Conservation (phyloP, 257 asterid species). For the Rauvolfia tetraphylla region DNA sequence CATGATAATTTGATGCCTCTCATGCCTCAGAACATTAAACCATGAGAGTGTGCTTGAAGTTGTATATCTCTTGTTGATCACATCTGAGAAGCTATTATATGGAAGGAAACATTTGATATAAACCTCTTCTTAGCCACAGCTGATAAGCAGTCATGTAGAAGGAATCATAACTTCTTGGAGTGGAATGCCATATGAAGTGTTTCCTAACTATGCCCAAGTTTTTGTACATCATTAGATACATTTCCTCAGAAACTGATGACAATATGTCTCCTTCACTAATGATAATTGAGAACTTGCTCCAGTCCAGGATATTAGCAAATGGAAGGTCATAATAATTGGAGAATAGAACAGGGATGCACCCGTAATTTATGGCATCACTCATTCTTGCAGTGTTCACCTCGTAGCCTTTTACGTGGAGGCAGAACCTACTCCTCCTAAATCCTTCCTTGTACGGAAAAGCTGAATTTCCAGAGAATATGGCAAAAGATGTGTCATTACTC, state of each 20-base stretch:
- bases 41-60: background rate
- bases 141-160: conserved; percentile 80
- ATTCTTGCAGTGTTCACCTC: conserved; percentile 87
- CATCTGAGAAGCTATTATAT: background rate
- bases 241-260: conserved; percentile 41
- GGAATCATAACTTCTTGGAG: conserved; percentile 49
- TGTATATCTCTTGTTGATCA: background rate
- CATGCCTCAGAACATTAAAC: background rate
- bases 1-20: too few relatives aligned
- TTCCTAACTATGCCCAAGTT: conserved; percentile 51
- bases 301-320: conserved; percentile 58
- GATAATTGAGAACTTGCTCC: conserved; percentile 65
- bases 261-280: conserved; percentile 47
- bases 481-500: conserved; percentile 55
- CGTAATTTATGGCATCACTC: conserved; percentile 68
- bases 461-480: conserved; percentile 47
- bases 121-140: conserved; percentile 71
- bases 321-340: conserved; percentile 82
- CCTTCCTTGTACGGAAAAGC: conserved; percentile 63
- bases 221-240: conserved; percentile 41
- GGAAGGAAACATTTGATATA: conserved; percentile 22
- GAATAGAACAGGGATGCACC: conserved; percentile 71
- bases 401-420: conserved; percentile 78
- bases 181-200: conserved; percentile 64
- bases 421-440: conserved; percentile 61